Evolutionary conservation across 2,329 filamentous ascomycete genomes (phyloP).

Genomic region (Ophiostoma pallidulum): DNA sequence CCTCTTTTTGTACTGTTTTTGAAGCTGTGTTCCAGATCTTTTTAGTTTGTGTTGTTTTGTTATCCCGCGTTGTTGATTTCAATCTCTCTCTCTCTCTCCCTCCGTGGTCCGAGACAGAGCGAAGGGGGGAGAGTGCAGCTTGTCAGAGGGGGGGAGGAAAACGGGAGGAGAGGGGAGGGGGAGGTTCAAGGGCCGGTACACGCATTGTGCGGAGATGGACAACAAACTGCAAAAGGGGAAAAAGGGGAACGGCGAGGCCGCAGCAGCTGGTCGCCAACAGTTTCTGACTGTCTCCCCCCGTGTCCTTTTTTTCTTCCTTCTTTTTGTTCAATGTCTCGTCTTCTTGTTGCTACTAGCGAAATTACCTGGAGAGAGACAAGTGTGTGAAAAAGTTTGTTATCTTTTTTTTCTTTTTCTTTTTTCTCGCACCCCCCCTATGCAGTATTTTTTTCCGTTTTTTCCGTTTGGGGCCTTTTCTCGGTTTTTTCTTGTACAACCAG

Average conservation of each 20-base stretch:
- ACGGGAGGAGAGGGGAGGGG: background rate
- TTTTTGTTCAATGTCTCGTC: background rate
- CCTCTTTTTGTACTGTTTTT: no score
- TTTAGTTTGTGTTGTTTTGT: background rate
- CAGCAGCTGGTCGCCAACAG: background rate
- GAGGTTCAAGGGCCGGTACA: no score
- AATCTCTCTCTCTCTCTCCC: background rate
- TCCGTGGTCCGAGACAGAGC: background rate
- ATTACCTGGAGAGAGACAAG: background rate
- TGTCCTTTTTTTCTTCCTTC: no score
- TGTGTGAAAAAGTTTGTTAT: constrained; percentile 3
- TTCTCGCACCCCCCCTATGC: no score
- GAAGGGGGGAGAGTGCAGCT: no score
- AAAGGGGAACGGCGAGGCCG: no score
- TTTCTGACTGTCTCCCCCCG: background rate
- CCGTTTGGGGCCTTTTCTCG: background rate
- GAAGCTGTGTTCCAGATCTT: no score
- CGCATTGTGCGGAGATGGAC: no score
- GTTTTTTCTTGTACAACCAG: constrained; percentile 2
- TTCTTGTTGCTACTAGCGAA: no score
- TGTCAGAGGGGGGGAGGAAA: no score
- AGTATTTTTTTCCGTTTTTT: constrained; percentile 1
- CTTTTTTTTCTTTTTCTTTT: background rate
- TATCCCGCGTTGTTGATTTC: background rate
- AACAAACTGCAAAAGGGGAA: no score